Base-by-base conservation (phyloP, 495 filamentous ascomycete species). In the Aspergillus diversus region DNA sequence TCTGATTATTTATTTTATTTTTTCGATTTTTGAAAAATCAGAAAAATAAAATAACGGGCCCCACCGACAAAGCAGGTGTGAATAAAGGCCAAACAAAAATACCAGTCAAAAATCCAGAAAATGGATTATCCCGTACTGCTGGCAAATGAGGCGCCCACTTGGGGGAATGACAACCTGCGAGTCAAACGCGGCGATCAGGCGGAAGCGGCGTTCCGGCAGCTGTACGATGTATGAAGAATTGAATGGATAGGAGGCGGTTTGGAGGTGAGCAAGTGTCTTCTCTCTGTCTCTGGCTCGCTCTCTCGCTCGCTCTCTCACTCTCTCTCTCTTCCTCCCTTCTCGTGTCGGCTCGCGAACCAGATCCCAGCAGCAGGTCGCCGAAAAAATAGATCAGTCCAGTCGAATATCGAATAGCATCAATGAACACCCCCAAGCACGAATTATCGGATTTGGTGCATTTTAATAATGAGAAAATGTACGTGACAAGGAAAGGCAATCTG, bases 111-210 rank as follows among this genome's bases (percentile, higher is more conserved):
- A 66, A 55, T 60, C 33, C 47, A 32, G 49, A 65, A 48, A 55
- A 62, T 55, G 61, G 56, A 66, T 58, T 59, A 53, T 59, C 53
- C 54, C 58, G 47, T 35, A 15, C 48, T 61, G 63, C 63, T 63
- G 64, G 60, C 60, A 48, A 62, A 61, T 59, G 59, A 61, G 55
- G 61, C 58, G 50, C 55, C 60, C 60, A 61, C 35, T 47, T 33
- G 61, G 50, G 33, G 52, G 42, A 49, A 43, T 64, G 61, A 68
- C 63, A 62, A 57, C 39, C 58, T 63, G 64, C 68, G 55, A 66
- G 68, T 67, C 65, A 70, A 70, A 55, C 61, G 64, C 64, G 63
- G 57, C 65, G 65, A 67, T 70, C 68, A 70, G 68, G 65, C 68
- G 65, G 68, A 70, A 65, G 65, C 55, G 61, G 68, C 64, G 68